Conservation (phyloP, 2,329 filamentous ascomycete species). For the Trichoderma koningii region DNA sequence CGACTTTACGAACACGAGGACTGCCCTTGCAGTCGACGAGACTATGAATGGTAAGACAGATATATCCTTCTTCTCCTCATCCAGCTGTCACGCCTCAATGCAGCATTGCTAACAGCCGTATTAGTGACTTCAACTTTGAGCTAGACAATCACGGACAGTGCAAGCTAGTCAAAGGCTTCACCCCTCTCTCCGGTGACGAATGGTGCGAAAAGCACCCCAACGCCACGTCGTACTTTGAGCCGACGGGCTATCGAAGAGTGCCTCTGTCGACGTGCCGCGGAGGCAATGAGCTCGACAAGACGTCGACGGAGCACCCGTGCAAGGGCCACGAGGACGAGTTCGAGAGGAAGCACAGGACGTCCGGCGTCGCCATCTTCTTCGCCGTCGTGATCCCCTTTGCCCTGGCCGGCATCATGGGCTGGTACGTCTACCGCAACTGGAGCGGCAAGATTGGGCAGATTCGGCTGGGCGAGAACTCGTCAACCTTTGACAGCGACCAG, state of each 20-base stretch:
- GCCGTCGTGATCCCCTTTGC: slow-evolving; percentile 76
- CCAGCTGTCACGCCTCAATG: neutral
- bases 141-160: slow-evolving; percentile 76
- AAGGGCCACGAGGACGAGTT: slow-evolving; percentile 82
- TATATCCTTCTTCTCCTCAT: neutral
- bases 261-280: slow-evolving; percentile 84
- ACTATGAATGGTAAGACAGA: slow-evolving; percentile 83
- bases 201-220: slow-evolving; percentile 65
- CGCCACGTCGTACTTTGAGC: slow-evolving; percentile 75
- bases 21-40: slow-evolving; percentile 79
- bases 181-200: slow-evolving; percentile 55
- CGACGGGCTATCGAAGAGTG: slow-evolving; percentile 85
- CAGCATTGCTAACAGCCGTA: neutral
- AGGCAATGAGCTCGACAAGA: slow-evolving; percentile 74
- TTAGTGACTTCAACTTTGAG: slow-evolving; percentile 91
- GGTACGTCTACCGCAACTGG: slow-evolving; percentile 84
- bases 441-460: slow-evolving; percentile 90
- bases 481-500: slow-evolving; percentile 66
- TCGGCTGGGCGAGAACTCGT: slow-evolving; percentile 71
- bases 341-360: slow-evolving; percentile 66
- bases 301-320: slow-evolving; percentile 59
- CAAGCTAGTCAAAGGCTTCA: slow-evolving; percentile 70
- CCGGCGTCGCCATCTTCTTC: slow-evolving; percentile 79
- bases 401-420: slow-evolving; percentile 72
- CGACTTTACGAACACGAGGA: slow-evolving; percentile 73